Conservation (phyloP, 352 stramenopile species). For the Phytophthora uliginosa region DNA sequence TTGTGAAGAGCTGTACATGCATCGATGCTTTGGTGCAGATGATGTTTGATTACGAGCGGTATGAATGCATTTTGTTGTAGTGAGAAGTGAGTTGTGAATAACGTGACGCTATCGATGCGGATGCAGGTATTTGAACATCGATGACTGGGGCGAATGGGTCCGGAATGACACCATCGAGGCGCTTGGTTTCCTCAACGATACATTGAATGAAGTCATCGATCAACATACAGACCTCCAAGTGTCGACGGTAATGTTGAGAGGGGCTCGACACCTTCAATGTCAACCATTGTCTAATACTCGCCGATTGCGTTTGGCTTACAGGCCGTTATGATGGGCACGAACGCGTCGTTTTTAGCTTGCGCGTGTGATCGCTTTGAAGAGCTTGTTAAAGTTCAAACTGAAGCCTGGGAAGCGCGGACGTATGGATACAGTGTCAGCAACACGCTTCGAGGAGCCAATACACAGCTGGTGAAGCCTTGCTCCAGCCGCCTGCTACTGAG, state of each 20-base stretch:
- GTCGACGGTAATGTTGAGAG: conserved; percentile 57
- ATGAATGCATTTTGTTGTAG: conserved; percentile 1
- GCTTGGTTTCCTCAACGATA: conserved; percentile 73
- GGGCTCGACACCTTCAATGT: background rate
- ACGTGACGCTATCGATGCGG: background rate
- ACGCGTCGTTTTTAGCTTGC: conserved; percentile 74
- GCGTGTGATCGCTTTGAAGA: conserved; percentile 76
- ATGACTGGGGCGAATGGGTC: conserved; percentile 82
- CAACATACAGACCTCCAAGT: conserved; percentile 79
- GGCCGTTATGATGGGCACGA: conserved; percentile 80
- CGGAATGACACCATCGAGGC: conserved; percentile 83
- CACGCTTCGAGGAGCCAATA: conserved; percentile 52
- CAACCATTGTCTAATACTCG: background rate
- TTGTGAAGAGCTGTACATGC: conserved; percentile 70
- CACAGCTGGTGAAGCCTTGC: conserved; percentile 53
- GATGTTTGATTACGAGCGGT: conserved; percentile 87
- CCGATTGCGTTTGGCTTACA: conserved; percentile 5
- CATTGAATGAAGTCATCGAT: conserved; percentile 84
- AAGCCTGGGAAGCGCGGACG: conserved; percentile 74
- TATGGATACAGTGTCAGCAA: conserved; percentile 82
- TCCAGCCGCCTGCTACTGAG: conserved; percentile 61
- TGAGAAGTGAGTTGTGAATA: background rate
- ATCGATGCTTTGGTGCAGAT: conserved; percentile 72
- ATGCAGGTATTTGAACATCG: conserved; percentile 77
- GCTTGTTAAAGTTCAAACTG: conserved; percentile 73